Conservation (phyloP, 2,329 filamentous ascomycete species). For the Delphinella strobiligena region DNA sequence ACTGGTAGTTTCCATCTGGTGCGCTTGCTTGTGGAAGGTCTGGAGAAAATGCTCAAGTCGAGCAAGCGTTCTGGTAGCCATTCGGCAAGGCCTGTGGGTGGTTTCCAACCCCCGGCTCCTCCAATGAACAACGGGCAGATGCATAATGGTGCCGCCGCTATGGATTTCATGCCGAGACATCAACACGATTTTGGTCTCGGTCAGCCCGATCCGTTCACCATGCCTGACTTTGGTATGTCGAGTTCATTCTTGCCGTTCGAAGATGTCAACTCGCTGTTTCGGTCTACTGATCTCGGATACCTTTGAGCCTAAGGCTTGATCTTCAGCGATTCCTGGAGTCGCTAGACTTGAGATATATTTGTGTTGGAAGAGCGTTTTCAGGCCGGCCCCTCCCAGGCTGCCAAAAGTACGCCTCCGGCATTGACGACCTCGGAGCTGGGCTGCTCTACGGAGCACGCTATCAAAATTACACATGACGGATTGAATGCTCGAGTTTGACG, state of each 20-base stretch:
- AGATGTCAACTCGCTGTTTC: not conserved
- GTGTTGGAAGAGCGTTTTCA: slow-evolving; percentile 10
- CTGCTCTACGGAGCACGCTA: no score
- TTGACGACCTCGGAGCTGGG: no score
- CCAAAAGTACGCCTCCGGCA: not conserved
- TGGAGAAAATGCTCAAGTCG: slow-evolving; percentile 6
- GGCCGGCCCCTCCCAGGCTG: slow-evolving; percentile 1
- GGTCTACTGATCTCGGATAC: not conserved
- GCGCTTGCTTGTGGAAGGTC: slow-evolving; percentile 1
- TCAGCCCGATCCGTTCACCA: slow-evolving; percentile 4
- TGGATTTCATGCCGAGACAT: slow-evolving; percentile 1
- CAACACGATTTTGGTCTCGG: not conserved
- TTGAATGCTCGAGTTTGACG: no score
- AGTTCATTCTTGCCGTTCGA: slow-evolving; percentile 7
- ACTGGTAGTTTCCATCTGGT: slow-evolving; percentile 5
- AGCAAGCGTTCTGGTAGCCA: not conserved
- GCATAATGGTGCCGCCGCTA: not conserved
- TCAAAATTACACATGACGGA: no score
- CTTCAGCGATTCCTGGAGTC: not conserved
- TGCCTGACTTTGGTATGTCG: slow-evolving; percentile 5
- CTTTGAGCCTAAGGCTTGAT: not conserved
- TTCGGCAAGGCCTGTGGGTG: not conserved
- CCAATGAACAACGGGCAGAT: not conserved
- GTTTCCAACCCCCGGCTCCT: not conserved
- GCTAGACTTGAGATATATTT: no score